These are phyloP conservation scores for Ophiocordyceps unilateralis DNA, from an alignment of 2,329 filamentous ascomycete genomes.

Conservation along the genomic window DNA sequence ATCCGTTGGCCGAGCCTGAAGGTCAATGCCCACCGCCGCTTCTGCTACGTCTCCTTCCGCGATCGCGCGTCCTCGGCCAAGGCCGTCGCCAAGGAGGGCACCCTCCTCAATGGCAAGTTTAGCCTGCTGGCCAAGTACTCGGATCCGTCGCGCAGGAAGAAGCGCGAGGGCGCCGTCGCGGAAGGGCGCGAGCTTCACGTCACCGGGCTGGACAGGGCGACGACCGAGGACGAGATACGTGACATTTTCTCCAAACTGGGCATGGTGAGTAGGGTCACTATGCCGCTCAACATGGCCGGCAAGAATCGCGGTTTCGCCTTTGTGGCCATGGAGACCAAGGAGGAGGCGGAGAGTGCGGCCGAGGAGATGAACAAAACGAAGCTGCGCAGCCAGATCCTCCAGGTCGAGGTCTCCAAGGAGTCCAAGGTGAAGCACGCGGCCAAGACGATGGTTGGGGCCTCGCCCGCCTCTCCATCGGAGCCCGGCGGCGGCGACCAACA, in stretches of 20 bases:
- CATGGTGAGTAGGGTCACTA: slow-evolving; percentile 51
- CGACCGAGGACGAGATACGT: slow-evolving; percentile 50
- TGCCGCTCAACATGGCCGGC: slow-evolving; percentile 51
- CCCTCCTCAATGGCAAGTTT: slow-evolving; percentile 47
- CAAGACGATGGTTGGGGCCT: slow-evolving; percentile 15
- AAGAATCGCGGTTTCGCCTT: slow-evolving; percentile 65
- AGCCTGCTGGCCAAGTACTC: slow-evolving; percentile 68
- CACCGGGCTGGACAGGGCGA: slow-evolving; percentile 44
- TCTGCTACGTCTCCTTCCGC: slow-evolving; percentile 90
- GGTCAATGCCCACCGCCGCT: slow-evolving; percentile 72
- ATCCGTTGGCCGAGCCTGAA: slow-evolving; percentile 85
- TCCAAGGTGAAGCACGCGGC: slow-evolving; percentile 39
- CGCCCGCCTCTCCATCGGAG: slow-evolving; percentile 7
- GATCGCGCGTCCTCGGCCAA: slow-evolving; percentile 48
- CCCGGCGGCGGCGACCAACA: slow-evolving; percentile 16
- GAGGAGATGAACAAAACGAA: slow-evolving; percentile 53
- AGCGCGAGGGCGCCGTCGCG: slow-evolving; percentile 61
- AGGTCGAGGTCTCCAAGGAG: slow-evolving; percentile 43
- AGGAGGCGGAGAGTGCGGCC: slow-evolving; percentile 49
- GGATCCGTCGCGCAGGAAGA: slow-evolving; percentile 61
- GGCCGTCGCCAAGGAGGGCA: slow-evolving; percentile 58
- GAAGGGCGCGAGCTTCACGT: slow-evolving; percentile 80
- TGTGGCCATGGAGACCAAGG: slow-evolving; percentile 55
- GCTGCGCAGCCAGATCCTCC: slow-evolving; percentile 48
- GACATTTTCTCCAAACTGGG: slow-evolving; percentile 62